A percentile compares a stretch with the other conserved stretches of the same genome.
phyloP scores from a whole-genome alignment of 768 basidiomycete species.

The Boletus rex-veris region DNA sequence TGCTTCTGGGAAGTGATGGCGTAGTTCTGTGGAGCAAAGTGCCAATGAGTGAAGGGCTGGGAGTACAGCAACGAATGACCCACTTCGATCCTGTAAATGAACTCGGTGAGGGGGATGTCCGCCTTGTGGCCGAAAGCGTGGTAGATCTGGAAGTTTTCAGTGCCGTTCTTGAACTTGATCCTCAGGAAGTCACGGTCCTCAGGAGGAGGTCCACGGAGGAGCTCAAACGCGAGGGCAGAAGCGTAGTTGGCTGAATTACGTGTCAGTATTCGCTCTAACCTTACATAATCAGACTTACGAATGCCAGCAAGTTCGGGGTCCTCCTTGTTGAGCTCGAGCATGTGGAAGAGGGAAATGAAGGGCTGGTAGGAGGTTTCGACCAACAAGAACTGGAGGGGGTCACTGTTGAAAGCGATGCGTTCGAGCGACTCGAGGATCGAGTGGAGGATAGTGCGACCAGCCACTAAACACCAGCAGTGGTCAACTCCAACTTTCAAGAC shows the following conservation, averaged over 20 bases:
- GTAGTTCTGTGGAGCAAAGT: constrained; percentile 34
- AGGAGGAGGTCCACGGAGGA: constrained; percentile 70
- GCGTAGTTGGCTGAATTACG: constrained; percentile 58
- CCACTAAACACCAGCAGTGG: constrained; percentile 46
- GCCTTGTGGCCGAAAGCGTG: constrained; percentile 71
- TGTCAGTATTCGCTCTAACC: constrained; percentile 13
- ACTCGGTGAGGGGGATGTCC: constrained; percentile 80
- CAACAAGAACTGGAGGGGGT: constrained; percentile 75
- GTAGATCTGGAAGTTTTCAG: constrained; percentile 60
- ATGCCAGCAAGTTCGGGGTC: constrained; percentile 60
- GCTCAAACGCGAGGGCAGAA: constrained; percentile 74
- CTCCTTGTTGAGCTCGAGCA: constrained; percentile 57
- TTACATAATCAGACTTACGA: constrained; percentile 45
- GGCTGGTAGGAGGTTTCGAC: constrained; percentile 86
- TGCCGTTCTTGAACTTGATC: constrained; percentile 85
- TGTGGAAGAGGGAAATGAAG: constrained; percentile 84
- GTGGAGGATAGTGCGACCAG: constrained; percentile 75
- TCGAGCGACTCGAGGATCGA: constrained; percentile 69
- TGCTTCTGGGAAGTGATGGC: constrained; percentile 43
- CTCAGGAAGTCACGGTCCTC: constrained; percentile 79
- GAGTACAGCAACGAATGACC: constrained; percentile 7
- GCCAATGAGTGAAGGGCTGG: neutral
- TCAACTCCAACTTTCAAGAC: constrained; percentile 5
- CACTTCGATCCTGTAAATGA: constrained; percentile 81
- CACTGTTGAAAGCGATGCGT: constrained; percentile 73